Evolutionary conservation across 257 asterid genomes (phyloP), one percentile per base, ranked within the genome.

Genomic region (Leptodermis oblonga): DNA sequence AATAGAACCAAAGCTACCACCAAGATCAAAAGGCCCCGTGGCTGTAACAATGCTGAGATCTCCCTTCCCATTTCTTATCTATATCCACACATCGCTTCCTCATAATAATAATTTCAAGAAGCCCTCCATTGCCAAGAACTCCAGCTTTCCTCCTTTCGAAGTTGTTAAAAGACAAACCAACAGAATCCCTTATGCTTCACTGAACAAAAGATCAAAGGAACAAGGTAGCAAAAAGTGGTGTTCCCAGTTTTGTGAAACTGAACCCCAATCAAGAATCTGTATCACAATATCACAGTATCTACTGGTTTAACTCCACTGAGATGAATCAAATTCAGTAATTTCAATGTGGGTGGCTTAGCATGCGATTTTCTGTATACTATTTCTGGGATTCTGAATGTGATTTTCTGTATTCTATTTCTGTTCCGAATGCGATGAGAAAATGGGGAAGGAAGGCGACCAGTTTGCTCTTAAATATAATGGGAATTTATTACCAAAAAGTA

Each of bases 41-140:
- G 92, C 71, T 87, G 97, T 42, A 92, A 34, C 77, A 86, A 67
- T 48, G n/a, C 85, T 51, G 89, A 88, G 84, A 90, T 85, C 84
- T 79, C 93, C 71, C 95, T 78, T 75, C 85, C 86, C 98, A 90
- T 92, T 42, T 74, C 81, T 8, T 56, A 30, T 34, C 60, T 9
- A 36, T 41, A 2, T 65, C 37, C 3, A 67, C 71, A 30, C 25
- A 18, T 61, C 30, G 34, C 48, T 20, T 51, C 69, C 18, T 34
- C 60, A 36, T 33, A 51, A 20, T 28, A 52, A 18, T 28, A 67
- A 14, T 33, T n/a, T 49, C 72, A 52, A 52, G 18, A n/a, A 23
- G 22, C 31, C 39, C 25, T 4, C 52, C 33, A 33, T 31, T 31
- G 14, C 46, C 43, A 36, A 20, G 9, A 37, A 37, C 9, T 4